phyloP scores from a whole-genome alignment of 2,329 filamentous ascomycete genomes.

The Colletotrichum tanaceti region DNA sequence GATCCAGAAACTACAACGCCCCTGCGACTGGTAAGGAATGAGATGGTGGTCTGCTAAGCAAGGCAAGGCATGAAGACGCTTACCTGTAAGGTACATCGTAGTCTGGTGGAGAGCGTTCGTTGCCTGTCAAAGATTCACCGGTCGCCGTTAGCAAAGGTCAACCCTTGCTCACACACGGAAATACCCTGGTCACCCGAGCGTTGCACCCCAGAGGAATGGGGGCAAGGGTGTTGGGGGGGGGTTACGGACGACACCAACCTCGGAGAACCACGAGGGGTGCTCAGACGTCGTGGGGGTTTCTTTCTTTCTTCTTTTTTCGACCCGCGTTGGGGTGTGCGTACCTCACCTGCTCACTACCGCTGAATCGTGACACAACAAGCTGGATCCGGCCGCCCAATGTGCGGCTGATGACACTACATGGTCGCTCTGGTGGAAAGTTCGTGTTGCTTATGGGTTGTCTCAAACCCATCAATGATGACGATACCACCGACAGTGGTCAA shows the following conservation, averaged over 20 bases:
- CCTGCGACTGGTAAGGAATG: slow-evolving; percentile 19
- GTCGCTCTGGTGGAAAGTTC: neutral
- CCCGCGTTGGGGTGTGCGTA: slow-evolving; percentile 6
- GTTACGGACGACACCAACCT: slow-evolving; percentile 22
- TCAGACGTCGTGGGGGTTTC: slow-evolving; percentile 12
- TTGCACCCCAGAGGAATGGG: slow-evolving; percentile 7
- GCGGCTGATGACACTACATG: neutral
- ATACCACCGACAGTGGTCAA: neutral
- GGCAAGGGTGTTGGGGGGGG: slow-evolving; percentile 15
- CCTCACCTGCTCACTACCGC: neutral
- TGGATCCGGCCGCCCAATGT: neutral
- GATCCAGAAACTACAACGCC: slow-evolving; percentile 13
- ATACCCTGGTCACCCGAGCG: slow-evolving; percentile 15
- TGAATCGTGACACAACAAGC: slow-evolving; percentile 1
- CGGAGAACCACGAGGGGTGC: slow-evolving; percentile 23
- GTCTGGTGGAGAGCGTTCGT: slow-evolving; percentile 39
- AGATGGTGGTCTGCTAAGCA: slow-evolving; percentile 22
- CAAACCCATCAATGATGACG: neutral
- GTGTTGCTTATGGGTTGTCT: neutral
- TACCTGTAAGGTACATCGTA: too few species aligned
- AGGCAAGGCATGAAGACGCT: slow-evolving; percentile 8
- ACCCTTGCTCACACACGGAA: slow-evolving; percentile 16
- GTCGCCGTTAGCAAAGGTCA: slow-evolving; percentile 31
- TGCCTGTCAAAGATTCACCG: slow-evolving; percentile 38
- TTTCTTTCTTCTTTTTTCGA: neutral